phyloP scores from a whole-genome alignment of 192 early-diverging fungal genomes.

The Coemansia sp. region DNA sequence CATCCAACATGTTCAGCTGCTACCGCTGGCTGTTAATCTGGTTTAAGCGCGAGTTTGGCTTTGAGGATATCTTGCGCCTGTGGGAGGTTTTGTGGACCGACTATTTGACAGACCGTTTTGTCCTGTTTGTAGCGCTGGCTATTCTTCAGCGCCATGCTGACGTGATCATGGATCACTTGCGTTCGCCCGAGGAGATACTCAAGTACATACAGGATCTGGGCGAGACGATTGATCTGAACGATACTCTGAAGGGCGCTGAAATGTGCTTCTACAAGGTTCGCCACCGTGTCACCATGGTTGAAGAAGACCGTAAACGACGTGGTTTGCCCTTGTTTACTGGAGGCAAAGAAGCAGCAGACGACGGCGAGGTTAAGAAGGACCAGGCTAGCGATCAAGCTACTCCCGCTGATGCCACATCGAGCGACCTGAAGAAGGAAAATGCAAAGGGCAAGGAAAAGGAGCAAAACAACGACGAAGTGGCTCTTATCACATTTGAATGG shows the following conservation, averaged over 20 bases:
- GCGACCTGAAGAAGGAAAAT: neutral
- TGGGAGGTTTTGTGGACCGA: slow-evolving; percentile 91
- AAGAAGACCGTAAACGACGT: slow-evolving; percentile 24
- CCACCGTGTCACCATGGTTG: slow-evolving; percentile 36
- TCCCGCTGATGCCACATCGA: neutral
- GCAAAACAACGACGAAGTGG: slow-evolving; percentile 29
- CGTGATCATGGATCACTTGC: slow-evolving; percentile 76
- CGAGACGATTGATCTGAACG: slow-evolving; percentile 72
- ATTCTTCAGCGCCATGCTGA: slow-evolving; percentile 87
- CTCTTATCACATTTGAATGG: slow-evolving; percentile 47
- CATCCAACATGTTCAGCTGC: slow-evolving; percentile 93
- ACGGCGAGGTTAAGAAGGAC: neutral
- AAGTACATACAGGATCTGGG: slow-evolving; percentile 93
- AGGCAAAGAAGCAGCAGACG: neutral
- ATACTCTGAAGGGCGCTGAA: slow-evolving; percentile 77
- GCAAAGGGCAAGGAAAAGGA: slow-evolving; percentile 6
- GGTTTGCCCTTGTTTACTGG: slow-evolving; percentile 20
- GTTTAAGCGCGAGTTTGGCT: slow-evolving; percentile 97
- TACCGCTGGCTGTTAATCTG: slow-evolving; percentile 97
- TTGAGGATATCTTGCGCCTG: slow-evolving; percentile 75
- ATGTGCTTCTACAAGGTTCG: slow-evolving; percentile 64
- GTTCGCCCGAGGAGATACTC: slow-evolving; percentile 88
- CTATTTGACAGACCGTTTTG: slow-evolving; percentile 75
- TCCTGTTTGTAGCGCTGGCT: slow-evolving; percentile 94
- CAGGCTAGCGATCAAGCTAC: neutral